Evolutionary conservation across 495 filamentous ascomycete species (phyloP), one percentile per base, ranked within the genome.

Genomic region (Penicillium antarcticum): DNA sequence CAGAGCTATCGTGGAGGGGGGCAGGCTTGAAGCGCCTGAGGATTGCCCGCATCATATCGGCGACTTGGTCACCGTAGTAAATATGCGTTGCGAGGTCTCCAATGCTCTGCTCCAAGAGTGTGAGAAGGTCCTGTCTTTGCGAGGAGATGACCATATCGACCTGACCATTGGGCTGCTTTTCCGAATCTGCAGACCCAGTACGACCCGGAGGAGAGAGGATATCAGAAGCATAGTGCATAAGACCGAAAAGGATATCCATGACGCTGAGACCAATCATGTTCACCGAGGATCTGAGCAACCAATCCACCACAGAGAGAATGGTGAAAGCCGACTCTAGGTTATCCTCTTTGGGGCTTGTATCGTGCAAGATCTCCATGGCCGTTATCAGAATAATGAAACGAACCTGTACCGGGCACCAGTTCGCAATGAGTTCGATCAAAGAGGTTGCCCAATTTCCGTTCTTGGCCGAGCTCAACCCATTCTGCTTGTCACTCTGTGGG

Each of bases 221-320:
- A 44, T 81, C 76, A 48, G 89, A 80, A 54, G 89, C 86, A 50
- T 94, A 90, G 36, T 86, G 83, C 46, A 95, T 78, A 5, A 97
- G 76, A 16, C 89, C 88, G 17, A 92, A 72, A 16, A 96, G 73
- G 6, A 96, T 82, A 63, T 97, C 92, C 80, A 96, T 97, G 18
- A 96, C 87, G 59, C 90, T 95, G 35, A 97, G 75, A 1, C 92
- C 92, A 51, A 97, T 95, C 67, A 97, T 81, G 65, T 95, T 97
- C 58, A 95, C 84, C 24, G 89, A 82, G 0, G 91, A 96, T 48
- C 85, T 84, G 35, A 97, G 70, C n/a, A 96, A 74, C 48, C 86
- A 88, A 48, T 84, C 83, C 37, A 95, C 79, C 58, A 95, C 81
- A 42, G 81, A 85, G 1, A 85, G 79, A 37, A 95, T 69, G 13